A percentile compares a stretch with the other conserved stretches of the same genome.
Conservation (phyloP, 805 yeast species). For the Kurtzmaniella fragi region DNA sequence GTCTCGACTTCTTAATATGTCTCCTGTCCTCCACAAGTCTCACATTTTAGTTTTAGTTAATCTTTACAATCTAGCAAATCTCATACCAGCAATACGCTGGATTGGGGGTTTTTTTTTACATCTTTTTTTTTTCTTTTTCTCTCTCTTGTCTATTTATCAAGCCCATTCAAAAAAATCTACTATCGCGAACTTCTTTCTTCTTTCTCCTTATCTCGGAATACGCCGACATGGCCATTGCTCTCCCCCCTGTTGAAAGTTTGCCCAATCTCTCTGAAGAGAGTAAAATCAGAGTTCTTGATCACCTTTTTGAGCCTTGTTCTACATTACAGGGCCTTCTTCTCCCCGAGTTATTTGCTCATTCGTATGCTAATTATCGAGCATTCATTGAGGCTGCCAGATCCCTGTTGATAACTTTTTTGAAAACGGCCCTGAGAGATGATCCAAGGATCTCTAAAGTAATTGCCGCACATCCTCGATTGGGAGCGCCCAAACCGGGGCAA, state of each 20-base stretch:
- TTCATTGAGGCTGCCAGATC: slow-evolving; percentile 45
- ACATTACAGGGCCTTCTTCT: slow-evolving; percentile 33
- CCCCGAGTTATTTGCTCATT: slow-evolving; percentile 20
- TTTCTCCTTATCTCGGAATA: not conserved
- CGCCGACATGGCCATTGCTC: slow-evolving; percentile 4
- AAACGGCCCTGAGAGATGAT: slow-evolving; percentile 14
- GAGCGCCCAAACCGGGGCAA: slow-evolving; percentile 45
- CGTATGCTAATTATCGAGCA: slow-evolving; percentile 17
- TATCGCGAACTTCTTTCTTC: slow-evolving; percentile 3
- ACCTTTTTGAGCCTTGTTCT: slow-evolving; percentile 62
- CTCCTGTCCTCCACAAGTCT: no score
- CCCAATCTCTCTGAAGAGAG: slow-evolving; percentile 14
- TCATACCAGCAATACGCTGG: no score
- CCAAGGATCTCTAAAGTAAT: slow-evolving; percentile 48
- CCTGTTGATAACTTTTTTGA: slow-evolving; percentile 28
- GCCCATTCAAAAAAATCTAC: not conserved
- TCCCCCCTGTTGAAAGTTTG: slow-evolving; percentile 27
- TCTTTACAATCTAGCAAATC: no score
- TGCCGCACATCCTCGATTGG: slow-evolving; percentile 90
- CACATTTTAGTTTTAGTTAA: no score
- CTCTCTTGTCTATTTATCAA: not conserved
- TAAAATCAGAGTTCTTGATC: slow-evolving; percentile 41
- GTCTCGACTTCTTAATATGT: no score
- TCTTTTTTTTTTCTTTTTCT: not conserved
- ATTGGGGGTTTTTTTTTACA: no score